These are phyloP conservation scores for Taxillus chinensis DNA, from an alignment of 164 flowering plant genomes.

Conservation along the genomic window DNA sequence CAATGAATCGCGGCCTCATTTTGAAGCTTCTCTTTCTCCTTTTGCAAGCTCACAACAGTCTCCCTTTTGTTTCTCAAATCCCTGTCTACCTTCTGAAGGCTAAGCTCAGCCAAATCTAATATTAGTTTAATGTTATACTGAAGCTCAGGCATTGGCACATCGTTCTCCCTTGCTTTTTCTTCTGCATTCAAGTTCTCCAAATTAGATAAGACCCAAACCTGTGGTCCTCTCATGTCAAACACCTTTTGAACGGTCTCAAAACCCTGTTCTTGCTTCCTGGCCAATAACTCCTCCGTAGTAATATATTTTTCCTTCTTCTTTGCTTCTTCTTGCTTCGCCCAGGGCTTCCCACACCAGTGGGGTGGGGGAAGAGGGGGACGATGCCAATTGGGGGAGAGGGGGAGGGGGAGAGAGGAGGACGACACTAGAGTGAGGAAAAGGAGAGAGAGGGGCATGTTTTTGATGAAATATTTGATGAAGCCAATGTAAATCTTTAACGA, in stretches of 20 bases:
- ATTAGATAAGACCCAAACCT: slow-evolving; percentile 68
- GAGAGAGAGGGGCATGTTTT: too few species aligned
- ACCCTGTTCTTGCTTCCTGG: slow-evolving; percentile 55
- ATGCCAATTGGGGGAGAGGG: too few species aligned
- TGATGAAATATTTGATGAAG: too few species aligned
- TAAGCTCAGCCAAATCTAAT: slow-evolving; percentile 59
- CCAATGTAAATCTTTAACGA: too few species aligned
- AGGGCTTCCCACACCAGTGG: too few species aligned
- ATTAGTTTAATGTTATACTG: slow-evolving; percentile 72
- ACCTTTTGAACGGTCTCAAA: slow-evolving; percentile 62
- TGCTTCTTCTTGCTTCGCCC: slow-evolving; percentile 36
- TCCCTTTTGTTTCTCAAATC: slow-evolving; percentile 70
- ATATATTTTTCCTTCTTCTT: slow-evolving; percentile 38
- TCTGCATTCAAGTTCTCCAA: slow-evolving; percentile 73
- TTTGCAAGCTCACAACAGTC: slow-evolving; percentile 47
- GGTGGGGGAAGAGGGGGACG: slow-evolving; percentile 7
- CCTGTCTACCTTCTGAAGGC: slow-evolving; percentile 52
- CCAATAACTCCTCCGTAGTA: slow-evolving; percentile 66
- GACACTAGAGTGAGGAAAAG: too few species aligned
- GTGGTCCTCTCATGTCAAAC: slow-evolving; percentile 88
- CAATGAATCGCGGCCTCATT: slow-evolving; percentile 29
- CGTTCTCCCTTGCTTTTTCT: slow-evolving; percentile 54
- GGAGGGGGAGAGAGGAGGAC: too few species aligned
- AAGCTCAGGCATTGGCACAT: slow-evolving; percentile 78
- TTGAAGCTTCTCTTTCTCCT: slow-evolving; percentile 62